Evolutionary conservation across 75 land plant species (phyloP), one percentile per base, ranked within the genome.

Genomic region (Isoetes taiwanensis): DNA sequence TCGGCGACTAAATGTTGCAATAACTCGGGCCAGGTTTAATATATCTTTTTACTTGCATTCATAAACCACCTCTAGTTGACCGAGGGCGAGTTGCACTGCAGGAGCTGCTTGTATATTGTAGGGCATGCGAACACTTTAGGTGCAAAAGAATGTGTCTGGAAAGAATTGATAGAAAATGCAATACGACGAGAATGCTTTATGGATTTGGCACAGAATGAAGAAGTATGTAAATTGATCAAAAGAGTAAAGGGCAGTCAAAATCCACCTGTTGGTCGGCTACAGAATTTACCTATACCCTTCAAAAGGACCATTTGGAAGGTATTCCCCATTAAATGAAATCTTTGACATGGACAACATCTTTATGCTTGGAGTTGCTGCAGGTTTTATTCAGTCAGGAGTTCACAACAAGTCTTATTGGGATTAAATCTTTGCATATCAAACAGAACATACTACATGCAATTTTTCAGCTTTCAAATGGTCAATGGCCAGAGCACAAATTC

Each of bases 11-110:
- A 88, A 88, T 68, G 95, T 88, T 21, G 85, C 95, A 19, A 43
- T 88, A 11, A 88, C 95, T 46, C 80, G 90, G 41, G 95, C 90
- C 38, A 75, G 80, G 93, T 86, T n/a, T n/a, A n/a, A n/a, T n/a
- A n/a, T n/a, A n/a, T n/a, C n/a, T n/a, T n/a, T n/a, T n/a, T n/a
- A n/a, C n/a, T n/a, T n/a, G n/a, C n/a, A n/a, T n/a, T n/a, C n/a
- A n/a, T n/a, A n/a, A n/a, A n/a, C n/a, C n/a, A n/a, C n/a, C n/a
- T n/a, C n/a, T n/a, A n/a, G n/a, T n/a, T n/a, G n/a, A n/a, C n/a
- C n/a, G n/a, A n/a, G n/a, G n/a, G n/a, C n/a, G n/a, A n/a, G n/a
- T n/a, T n/a, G n/a, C n/a, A n/a, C n/a, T n/a, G n/a, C 43, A 86
- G 93, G 56, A 63, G 75, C 30, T 80, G 79, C 34, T 71, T 86